These are phyloP conservation scores for Phytopythium sindhum DNA, from an alignment of 352 stramenopile species.

Conservation along the genomic window DNA sequence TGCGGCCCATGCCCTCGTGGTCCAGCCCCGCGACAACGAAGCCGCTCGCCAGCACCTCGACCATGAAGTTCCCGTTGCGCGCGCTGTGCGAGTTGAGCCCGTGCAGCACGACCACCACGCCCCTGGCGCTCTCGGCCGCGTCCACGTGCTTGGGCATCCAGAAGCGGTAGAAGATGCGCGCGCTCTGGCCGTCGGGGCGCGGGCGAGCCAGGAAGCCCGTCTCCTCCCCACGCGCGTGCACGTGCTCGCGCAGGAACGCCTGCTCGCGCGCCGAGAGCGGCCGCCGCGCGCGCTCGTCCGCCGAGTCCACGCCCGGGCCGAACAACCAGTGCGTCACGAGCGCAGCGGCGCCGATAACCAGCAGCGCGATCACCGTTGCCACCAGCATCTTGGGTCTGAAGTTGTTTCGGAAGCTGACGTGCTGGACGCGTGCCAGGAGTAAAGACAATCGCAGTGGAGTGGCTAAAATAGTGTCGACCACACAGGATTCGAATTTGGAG, in stretches of 20 bases:
- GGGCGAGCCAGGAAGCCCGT: slow-evolving; percentile 40
- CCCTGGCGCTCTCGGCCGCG: slow-evolving; percentile 22
- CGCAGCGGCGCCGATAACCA: slow-evolving; percentile 19
- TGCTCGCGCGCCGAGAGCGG: slow-evolving; percentile 46
- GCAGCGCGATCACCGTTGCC: not conserved
- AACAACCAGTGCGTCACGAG: slow-evolving; percentile 35
- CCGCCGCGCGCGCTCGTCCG: slow-evolving; percentile 34
- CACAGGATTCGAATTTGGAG: not conserved
- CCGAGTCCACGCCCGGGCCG: slow-evolving; percentile 48
- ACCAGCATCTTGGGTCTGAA: not conserved
- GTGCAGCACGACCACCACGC: slow-evolving; percentile 71
- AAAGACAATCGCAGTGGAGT: too few relatives aligned
- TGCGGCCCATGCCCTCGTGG: slow-evolving; percentile 74
- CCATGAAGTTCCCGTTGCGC: slow-evolving; percentile 74
- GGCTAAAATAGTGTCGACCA: not conserved
- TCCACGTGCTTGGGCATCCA: slow-evolving; percentile 52
- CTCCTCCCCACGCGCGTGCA: slow-evolving; percentile 45
- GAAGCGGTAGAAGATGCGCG: slow-evolving; percentile 70
- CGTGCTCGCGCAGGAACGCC: slow-evolving; percentile 47
- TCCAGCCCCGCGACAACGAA: slow-evolving; percentile 69
- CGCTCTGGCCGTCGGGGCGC: slow-evolving; percentile 29
- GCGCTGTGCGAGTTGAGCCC: slow-evolving; percentile 78
- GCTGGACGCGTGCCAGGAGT: not conserved
- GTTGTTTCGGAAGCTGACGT: too few relatives aligned
- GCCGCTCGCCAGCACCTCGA: slow-evolving; percentile 52